Evolutionary conservation across 2,329 filamentous ascomycete genomes (phyloP).

Genomic region (Xenoacremonium recifei): DNA sequence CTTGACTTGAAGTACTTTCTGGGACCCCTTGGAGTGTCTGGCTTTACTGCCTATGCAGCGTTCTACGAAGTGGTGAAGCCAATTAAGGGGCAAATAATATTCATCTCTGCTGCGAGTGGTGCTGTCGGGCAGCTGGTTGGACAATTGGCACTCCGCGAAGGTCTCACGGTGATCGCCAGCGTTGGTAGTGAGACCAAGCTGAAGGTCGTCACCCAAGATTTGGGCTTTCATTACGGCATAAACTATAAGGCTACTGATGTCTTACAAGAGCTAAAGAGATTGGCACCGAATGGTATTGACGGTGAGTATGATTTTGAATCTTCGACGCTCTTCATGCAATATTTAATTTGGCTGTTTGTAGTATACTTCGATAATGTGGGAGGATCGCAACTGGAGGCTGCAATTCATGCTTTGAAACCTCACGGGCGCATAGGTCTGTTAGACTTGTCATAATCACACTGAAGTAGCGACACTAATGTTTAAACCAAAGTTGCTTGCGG

Average conservation of each 20-base stretch:
- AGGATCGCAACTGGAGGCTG: constrained; percentile 50
- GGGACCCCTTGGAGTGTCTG: constrained; percentile 63
- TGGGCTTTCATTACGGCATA: constrained; percentile 63
- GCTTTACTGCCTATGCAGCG: constrained; percentile 69
- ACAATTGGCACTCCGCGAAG: constrained; percentile 79
- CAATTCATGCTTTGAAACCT: too few species aligned
- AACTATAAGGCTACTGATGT: constrained; percentile 86
- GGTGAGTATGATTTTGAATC: constrained; percentile 28
- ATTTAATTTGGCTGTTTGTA: neutral
- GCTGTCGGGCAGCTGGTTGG: constrained; percentile 83
- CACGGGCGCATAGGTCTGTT: too few species aligned
- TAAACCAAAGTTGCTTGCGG: too few species aligned
- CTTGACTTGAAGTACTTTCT: constrained; percentile 68
- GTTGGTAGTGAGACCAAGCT: constrained; percentile 80
- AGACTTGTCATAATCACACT: too few species aligned
- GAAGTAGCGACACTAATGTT: too few species aligned
- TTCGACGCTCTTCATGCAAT: neutral
- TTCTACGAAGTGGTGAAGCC: constrained; percentile 64
- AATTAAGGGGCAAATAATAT: constrained; percentile 71
- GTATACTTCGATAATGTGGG: constrained; percentile 55
- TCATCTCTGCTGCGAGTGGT: constrained; percentile 76
- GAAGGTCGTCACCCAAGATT: constrained; percentile 56
- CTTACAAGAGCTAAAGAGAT: constrained; percentile 62
- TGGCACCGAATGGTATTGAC: constrained; percentile 76
- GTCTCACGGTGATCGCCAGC: constrained; percentile 74